A percentile compares a stretch with the other conserved stretches of the same genome.
Conservation (phyloP, 2,329 filamentous ascomycete genomes). For the Stemphylium lycopersici region DNA sequence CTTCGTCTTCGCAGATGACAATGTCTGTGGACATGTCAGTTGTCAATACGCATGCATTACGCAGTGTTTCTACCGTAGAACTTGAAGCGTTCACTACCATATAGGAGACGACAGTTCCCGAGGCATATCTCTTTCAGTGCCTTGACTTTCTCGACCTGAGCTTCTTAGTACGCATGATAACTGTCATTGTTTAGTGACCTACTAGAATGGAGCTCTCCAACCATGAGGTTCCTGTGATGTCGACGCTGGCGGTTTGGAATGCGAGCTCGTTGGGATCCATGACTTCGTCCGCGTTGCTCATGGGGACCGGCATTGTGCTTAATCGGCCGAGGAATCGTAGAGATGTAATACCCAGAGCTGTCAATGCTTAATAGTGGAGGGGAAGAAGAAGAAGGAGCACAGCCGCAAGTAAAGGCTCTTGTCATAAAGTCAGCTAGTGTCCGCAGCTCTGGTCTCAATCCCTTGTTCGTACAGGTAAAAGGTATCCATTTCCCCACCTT, state of each 20-base stretch:
- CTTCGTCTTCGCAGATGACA: slow-evolving; percentile 16
- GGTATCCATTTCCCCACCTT: too few species aligned
- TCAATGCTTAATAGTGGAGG: too few species aligned
- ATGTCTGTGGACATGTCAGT: slow-evolving; percentile 25
- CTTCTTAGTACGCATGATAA: slow-evolving; percentile 55
- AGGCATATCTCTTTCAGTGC: slow-evolving; percentile 21
- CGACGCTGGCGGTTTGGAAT: not conserved
- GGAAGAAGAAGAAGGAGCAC: not conserved
- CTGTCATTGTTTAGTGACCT: not conserved
- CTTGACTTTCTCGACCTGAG: slow-evolving; percentile 58
- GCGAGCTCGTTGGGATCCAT: not conserved
- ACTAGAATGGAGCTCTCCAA: slow-evolving; percentile 14
- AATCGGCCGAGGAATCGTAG: not conserved
- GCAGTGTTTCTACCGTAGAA: slow-evolving; percentile 24
- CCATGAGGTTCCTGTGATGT: slow-evolving; percentile 1
- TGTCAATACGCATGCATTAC: too few species aligned
- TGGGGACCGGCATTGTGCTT: not conserved
- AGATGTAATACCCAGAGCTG: too few species aligned
- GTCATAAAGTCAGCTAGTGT: too few species aligned
- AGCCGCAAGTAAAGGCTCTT: too few species aligned
- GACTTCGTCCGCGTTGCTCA: not conserved
- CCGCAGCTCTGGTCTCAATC: too few species aligned
- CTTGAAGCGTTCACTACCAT: slow-evolving; percentile 33
- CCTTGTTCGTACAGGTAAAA: too few species aligned
- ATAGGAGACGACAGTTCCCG: slow-evolving; percentile 35